Base-by-base conservation (phyloP, 192 early-diverging fungal species). In the Coemansia sp. region DNA sequence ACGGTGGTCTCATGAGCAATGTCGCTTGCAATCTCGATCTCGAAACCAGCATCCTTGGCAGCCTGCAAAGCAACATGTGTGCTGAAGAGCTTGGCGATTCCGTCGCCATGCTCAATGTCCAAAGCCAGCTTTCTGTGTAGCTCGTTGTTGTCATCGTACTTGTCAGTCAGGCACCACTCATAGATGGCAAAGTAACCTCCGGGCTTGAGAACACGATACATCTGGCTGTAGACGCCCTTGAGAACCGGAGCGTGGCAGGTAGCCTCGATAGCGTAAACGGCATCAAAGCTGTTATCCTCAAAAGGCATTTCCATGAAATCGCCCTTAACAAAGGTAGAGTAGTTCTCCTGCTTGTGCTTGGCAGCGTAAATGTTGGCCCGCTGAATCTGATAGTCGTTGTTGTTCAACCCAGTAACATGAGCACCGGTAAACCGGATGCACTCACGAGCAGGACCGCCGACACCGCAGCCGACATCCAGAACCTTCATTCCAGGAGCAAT, bases 191-290 rank as follows among this genome's bases (percentile, higher is more conserved):
- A 96, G 58, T 83, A 76, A 56, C 90, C 91, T 28, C 95, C 95
- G 48, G 96, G 94, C 84, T 98, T 98, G 58, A 98, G 72, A 12
- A 94, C 91, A 52, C 94, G 87, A 87, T 90, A 97, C 68, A 92
- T 90, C 69, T 98, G 91, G 33, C 85, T 81, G 71, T 97, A 98
- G 48, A 92, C 92, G 64, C 87, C 89, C 71, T 93, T 90, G 25
- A 98, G 86, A 2, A 82, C 75, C 6, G 93, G 91, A 0, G 95
- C 89, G 75, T 98, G 96, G 79, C 90, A 91, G 12, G 91, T 94
- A 31, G 96, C 96, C 85, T 98, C 96, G 65, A 98, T 94, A n/a
- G 94, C 93, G 75, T 97, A 98, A 1, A 89, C 92, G 52, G 93
- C 93, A 74, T 98, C 96, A 61, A 91, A 94, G 29, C 72, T 59